Evolutionary conservation across 805 yeast genomes (phyloP).

Genomic region (Candida maris): DNA sequence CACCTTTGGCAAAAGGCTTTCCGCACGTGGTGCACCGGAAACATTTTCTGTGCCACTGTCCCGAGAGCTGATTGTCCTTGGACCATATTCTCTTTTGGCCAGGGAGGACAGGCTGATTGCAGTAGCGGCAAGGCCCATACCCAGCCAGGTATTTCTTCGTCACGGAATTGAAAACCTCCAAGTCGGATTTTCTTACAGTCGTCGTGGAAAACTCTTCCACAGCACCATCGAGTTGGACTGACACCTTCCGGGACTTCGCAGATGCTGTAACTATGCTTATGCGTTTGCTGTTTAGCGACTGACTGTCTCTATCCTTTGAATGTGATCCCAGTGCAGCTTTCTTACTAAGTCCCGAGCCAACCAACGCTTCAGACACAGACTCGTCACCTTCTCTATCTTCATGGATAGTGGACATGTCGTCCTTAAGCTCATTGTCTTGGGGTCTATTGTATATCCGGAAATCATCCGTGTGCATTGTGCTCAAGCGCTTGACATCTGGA

Average conservation of each 20-base stretch:
- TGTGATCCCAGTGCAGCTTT: constrained; percentile 20
- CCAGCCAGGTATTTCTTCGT: constrained; percentile 47
- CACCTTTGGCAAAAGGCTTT: constrained; percentile 51
- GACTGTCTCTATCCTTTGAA: not conserved
- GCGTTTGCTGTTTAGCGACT: not conserved
- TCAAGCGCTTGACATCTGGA: constrained; percentile 21
- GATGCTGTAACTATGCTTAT: not conserved
- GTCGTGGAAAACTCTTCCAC: not conserved
- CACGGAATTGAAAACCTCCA: not conserved
- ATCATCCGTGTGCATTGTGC: constrained; percentile 32
- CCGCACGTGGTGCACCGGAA: constrained; percentile 71
- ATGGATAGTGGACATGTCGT: constrained; percentile 33
- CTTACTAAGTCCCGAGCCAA: constrained; percentile 21
- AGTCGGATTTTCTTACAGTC: not conserved
- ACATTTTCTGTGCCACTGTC: constrained; percentile 92
- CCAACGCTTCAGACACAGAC: constrained; percentile 7
- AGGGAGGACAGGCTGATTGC: constrained; percentile 50
- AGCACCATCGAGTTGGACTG: not conserved
- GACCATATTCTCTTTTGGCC: constrained; percentile 67
- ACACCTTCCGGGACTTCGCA: not conserved
- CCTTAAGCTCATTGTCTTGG: constrained; percentile 2
- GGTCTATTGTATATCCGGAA: constrained; percentile 26
- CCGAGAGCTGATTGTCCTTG: constrained; percentile 78
- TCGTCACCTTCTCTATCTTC: constrained; percentile 32
- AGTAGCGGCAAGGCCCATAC: constrained; percentile 77